Conservation (phyloP, 768 basidiomycete genomes). For the Suillus tomentosus region DNA sequence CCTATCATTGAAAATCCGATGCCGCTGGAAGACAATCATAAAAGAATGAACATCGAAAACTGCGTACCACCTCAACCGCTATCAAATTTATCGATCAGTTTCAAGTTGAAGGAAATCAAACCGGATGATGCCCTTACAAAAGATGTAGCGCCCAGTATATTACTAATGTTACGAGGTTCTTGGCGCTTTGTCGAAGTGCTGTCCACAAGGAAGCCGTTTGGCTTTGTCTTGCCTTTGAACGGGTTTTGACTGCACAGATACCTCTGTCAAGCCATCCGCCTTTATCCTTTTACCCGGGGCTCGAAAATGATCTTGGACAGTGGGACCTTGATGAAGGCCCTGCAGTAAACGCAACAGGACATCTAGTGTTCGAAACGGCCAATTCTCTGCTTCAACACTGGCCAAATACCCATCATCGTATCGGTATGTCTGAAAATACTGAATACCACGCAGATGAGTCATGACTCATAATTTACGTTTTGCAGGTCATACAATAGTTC, state of each 20-base stretch:
- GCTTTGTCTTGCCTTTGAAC: background rate
- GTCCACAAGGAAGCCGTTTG: no score
- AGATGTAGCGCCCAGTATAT: no score
- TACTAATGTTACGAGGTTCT: no score
- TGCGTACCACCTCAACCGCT: no score
- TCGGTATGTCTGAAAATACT: constrained; percentile 22
- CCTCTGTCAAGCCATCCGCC: background rate
- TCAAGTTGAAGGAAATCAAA: no score
- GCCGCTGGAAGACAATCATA: no score
- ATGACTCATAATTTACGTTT: background rate
- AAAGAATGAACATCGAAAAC: no score
- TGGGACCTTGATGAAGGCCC: constrained; percentile 27
- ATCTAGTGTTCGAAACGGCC: constrained; percentile 38
- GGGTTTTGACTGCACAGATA: background rate
- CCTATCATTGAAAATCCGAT: no score
- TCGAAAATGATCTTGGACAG: background rate
- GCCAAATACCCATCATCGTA: constrained; percentile 39
- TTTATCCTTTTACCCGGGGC: no score
- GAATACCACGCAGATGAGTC: background rate
- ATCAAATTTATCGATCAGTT: no score
- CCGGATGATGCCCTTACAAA: no score
- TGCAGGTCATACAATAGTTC: constrained; percentile 34
- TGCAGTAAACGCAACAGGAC: constrained; percentile 29
- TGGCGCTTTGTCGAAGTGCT: no score
- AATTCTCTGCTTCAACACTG: constrained; percentile 39